Evolutionary conservation across 2,329 filamentous ascomycete genomes (phyloP).

Genomic region (Raffaelea arxii): DNA sequence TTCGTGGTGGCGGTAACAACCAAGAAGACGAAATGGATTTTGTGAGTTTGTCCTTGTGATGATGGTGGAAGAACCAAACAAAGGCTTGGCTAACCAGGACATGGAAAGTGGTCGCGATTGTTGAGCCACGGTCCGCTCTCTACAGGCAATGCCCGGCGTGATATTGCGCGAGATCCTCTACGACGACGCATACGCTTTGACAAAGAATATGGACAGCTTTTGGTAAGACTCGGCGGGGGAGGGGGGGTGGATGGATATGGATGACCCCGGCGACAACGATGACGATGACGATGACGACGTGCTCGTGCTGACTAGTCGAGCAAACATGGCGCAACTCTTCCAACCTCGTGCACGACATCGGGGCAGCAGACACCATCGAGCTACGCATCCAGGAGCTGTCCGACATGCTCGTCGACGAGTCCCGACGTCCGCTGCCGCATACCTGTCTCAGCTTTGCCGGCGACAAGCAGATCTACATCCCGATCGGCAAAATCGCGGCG

Average conservation of each 20-base stretch:
- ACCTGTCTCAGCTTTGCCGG: constrained; percentile 84
- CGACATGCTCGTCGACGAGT: constrained; percentile 77
- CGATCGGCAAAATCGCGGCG: constrained; percentile 80
- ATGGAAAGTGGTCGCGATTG: constrained; percentile 53
- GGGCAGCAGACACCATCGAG: constrained; percentile 53
- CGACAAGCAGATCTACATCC: constrained; percentile 78
- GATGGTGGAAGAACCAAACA: too few species aligned
- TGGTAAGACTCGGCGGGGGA: too few species aligned
- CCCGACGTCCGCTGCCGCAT: constrained; percentile 77
- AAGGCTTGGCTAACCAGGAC: neutral
- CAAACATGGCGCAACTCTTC: constrained; percentile 53
- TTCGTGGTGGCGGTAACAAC: too few species aligned
- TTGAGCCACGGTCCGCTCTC: constrained; percentile 52
- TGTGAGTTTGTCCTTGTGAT: neutral
- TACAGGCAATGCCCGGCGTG: constrained; percentile 44
- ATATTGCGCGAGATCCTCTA: constrained; percentile 52
- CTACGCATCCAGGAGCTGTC: constrained; percentile 54
- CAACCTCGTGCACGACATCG: constrained; percentile 49
- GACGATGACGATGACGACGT: too few species aligned
- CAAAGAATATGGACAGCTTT: constrained; percentile 52
- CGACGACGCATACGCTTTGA: constrained; percentile 57
- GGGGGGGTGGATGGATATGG: too few species aligned
- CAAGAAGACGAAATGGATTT: neutral
- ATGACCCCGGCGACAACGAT: too few species aligned
- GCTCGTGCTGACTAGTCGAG: too few species aligned